These are phyloP conservation scores for Panaeolus cyanescens DNA, from an alignment of 768 basidiomycete species.

Conservation along the genomic window DNA sequence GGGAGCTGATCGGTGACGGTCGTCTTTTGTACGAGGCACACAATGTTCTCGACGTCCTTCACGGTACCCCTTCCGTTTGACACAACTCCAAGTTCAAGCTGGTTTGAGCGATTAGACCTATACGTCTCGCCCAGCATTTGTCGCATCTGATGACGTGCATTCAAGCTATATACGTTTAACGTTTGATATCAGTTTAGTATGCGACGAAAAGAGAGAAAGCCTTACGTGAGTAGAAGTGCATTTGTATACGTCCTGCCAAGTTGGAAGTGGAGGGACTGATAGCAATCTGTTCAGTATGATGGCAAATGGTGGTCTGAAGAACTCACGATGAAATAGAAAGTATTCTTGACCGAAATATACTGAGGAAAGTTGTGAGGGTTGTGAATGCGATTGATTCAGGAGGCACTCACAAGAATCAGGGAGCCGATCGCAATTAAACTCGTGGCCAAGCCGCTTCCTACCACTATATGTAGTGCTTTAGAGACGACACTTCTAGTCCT, in stretches of 20 bases:
- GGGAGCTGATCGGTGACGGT: not conserved
- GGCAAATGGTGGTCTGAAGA: not conserved
- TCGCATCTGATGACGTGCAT: not conserved
- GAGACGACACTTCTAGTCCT: not conserved
- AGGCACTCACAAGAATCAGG: not conserved
- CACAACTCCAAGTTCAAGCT: not conserved
- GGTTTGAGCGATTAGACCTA: not conserved
- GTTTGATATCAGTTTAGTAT: not conserved
- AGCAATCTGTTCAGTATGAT: not conserved
- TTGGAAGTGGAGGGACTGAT: not conserved
- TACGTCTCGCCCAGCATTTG: not conserved
- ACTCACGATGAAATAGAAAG: not conserved
- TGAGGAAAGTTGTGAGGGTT: not conserved
- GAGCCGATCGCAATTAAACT: not conserved
- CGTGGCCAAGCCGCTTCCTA: not conserved
- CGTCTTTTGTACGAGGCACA: not conserved
- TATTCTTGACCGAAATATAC: not conserved
- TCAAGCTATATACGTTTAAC: not conserved
- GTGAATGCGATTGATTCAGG: not conserved
- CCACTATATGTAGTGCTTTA: not conserved
- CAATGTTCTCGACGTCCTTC: not conserved
- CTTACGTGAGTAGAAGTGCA: not conserved
- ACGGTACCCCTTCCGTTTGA: not conserved
- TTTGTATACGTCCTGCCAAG: not conserved
- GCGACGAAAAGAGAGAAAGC: not conserved